Conservation (phyloP, 805 yeast genomes). For the Brettanomyces sp. region DNA sequence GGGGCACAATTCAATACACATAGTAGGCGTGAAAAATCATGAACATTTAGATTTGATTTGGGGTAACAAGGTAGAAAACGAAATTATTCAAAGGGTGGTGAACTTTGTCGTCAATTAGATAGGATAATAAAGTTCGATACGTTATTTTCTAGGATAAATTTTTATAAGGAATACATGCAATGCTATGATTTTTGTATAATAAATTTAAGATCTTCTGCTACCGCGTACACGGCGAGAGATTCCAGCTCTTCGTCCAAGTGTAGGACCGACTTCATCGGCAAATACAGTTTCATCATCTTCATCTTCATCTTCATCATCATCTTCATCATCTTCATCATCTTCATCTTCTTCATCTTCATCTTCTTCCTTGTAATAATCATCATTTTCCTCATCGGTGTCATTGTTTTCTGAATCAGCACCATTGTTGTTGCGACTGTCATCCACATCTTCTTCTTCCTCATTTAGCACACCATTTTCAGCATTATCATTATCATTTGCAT, state of each 20-base stretch:
- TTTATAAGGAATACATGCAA: too few species aligned
- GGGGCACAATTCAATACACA: constrained; percentile 4
- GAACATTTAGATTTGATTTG: constrained; percentile 91
- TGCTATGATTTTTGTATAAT: too few species aligned
- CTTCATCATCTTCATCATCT: not conserved
- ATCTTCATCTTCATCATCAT: not conserved
- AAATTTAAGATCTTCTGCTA: too few species aligned
- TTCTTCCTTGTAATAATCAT: not conserved
- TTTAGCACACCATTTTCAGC: not conserved
- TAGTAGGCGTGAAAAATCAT: constrained; percentile 52
- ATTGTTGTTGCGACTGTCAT: not conserved
- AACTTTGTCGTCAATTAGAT: constrained; percentile 12
- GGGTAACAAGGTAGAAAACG: constrained; percentile 62
- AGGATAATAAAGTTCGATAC: too few species aligned
- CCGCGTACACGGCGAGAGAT: not conserved
- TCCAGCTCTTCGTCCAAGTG: not conserved
- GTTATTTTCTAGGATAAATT: too few species aligned
- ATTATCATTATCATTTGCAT: not conserved
- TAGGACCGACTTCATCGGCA: not conserved
- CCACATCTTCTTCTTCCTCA: constrained; percentile 1
- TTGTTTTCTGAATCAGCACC: not conserved
- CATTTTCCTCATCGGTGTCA: not conserved
- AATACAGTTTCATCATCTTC: constrained; percentile 1
- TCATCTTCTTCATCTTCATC: not conserved
- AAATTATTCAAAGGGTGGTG: constrained; percentile 35